Evolutionary conservation across 495 filamentous ascomycete species (phyloP), one percentile per base, ranked within the genome.

Genomic region (Immersiella caudata): DNA sequence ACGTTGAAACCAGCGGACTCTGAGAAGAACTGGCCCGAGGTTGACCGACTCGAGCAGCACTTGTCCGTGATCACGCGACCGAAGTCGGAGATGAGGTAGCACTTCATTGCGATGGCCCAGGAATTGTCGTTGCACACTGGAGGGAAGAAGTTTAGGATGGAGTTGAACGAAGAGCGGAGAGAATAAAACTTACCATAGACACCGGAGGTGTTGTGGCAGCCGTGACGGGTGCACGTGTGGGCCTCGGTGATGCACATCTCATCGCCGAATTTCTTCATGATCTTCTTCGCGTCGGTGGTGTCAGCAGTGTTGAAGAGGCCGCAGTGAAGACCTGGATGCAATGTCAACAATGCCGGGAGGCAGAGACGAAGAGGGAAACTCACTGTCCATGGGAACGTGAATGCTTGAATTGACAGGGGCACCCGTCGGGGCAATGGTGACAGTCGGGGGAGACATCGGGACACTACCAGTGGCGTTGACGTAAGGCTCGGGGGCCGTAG

Each of bases 101-200:
- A 67, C 0, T 24, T 22, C 0, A 57, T 54, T 1, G 29, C 14
- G 12, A 70, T 56, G 27, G 33, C 57, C 2, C 56, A 5, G 20
- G 60, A 25, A 1, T 62, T 63, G 67, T 68, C 69, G 67, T 71
- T 71, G 69, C 69, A 71, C 50, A 70, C 67, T 8, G 8, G 16
- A n/a, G 22, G 12, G 18, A n/a, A 20, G 22, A 21, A 56, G 52
- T 50, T 33, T 33, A 8, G 29, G 29, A 8, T n/a, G 16, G n/a
- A 29, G 2, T 5, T 20, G 25, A 25, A 5, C 40, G 9, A 9
- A 24, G 22, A 11, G 14, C 5, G 54, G 16, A 21, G 5, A 29
- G 9, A 25, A 26, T 11, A 21, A 11, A 29, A 25, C 1, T 33
- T 6, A 24, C 35, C 65, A 55, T 70, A 68, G 18, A 70, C 24